phyloP scores from a whole-genome alignment of 345 rosid genomes.

The Eucalyptus sp. region DNA sequence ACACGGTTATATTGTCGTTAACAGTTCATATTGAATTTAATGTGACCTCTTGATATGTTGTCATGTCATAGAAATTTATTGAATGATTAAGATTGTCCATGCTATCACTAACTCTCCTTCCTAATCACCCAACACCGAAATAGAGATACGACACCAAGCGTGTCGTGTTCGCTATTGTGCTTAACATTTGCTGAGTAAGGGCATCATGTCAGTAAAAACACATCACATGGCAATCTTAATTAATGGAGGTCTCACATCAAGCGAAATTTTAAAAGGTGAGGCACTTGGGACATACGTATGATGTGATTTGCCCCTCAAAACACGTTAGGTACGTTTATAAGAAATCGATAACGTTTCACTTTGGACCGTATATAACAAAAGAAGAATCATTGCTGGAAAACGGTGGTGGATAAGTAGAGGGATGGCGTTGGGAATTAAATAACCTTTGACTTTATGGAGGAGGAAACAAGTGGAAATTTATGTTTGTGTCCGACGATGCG shows the following conservation, averaged over 20 bases:
- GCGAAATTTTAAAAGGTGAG: background rate
- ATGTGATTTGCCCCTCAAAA: background rate
- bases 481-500: background rate
- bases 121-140: background rate
- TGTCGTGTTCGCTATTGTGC: background rate
- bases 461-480: background rate
- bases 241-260: background rate
- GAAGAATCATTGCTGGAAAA: background rate
- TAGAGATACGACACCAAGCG: background rate
- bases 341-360: background rate
- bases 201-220: background rate
- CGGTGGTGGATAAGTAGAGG: background rate
- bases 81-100: background rate
- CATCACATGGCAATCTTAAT: background rate
- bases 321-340: background rate
- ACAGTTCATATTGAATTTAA: background rate
- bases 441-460: background rate
- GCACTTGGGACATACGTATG: background rate
- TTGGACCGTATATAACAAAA: background rate
- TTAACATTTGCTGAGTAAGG: background rate
- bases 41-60: background rate
- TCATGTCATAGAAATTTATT: background rate
- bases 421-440: background rate
- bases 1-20: accelerated
- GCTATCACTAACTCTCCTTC: background rate